These are phyloP conservation scores for Coemansia sp. DNA, from an alignment of 192 early-diverging fungal species.

Conservation along the genomic window DNA sequence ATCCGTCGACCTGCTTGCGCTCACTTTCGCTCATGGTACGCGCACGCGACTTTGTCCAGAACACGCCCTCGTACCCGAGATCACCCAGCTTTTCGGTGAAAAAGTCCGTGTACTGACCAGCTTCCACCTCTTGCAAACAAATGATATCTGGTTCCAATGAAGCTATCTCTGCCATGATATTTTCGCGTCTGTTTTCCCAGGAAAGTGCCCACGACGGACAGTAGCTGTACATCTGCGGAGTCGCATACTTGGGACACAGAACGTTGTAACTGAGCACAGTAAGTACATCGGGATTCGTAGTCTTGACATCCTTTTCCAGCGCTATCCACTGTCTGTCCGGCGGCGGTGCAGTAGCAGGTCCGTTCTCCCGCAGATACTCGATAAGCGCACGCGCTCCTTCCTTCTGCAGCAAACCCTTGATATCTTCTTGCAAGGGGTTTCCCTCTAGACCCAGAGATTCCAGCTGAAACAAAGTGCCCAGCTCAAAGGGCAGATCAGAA, in stretches of 20 bases:
- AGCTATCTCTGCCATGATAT: conserved; percentile 80
- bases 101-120: conserved; percentile 82
- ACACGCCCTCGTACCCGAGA: conserved; percentile 83
- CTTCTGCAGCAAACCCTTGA: conserved; percentile 79
- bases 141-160: conserved; percentile 88
- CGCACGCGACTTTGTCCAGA: conserved; percentile 92
- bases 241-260: conserved; percentile 86
- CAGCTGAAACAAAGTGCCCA: conserved; percentile 86
- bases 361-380: conserved; percentile 83
- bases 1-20: conserved; percentile 86
- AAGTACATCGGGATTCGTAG: conserved; percentile 68
- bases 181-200: conserved; percentile 93
- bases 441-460: conserved; percentile 93
- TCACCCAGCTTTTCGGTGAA: conserved; percentile 71
- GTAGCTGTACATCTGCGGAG: conserved; percentile 86
- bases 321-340: conserved; percentile 88
- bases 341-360: conserved; percentile 73
- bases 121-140: conserved; percentile 94
- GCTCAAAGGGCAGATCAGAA: conserved; percentile 78
- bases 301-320: conserved; percentile 73
- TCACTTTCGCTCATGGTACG: conserved; percentile 93
- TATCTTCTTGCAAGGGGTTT: conserved; percentile 84
- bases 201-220: conserved; percentile 91
- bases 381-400: conserved; percentile 84
- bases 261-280: conserved; percentile 94